These are phyloP conservation scores for Coriaria nepalensis DNA, from an alignment of 306 rosid genomes.

Conservation along the genomic window DNA sequence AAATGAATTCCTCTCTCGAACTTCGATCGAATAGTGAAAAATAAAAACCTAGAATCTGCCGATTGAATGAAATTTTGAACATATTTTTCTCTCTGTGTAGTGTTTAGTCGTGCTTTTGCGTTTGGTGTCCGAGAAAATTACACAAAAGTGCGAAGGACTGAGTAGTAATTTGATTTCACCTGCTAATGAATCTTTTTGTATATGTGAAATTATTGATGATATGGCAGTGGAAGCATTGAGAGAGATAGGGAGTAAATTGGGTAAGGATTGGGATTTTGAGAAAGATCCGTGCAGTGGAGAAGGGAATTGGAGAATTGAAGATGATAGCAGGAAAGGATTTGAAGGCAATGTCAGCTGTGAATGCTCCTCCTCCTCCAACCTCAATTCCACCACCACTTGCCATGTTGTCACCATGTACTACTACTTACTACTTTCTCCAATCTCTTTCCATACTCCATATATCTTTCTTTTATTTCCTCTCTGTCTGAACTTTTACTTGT, in stretches of 20 bases:
- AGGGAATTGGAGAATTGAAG: conserved; percentile 45
- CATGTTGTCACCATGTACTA: conserved; percentile 62
- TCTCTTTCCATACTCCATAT: neutral
- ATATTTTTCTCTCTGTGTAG: no score
- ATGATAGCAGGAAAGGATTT: conserved; percentile 29
- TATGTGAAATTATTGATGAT: neutral
- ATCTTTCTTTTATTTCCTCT: neutral
- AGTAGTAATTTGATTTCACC: no score
- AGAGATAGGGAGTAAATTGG: conserved; percentile 59
- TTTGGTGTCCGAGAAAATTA: no score
- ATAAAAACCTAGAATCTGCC: no score
- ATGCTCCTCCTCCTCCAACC: conserved; percentile 24
- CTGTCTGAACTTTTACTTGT: no score
- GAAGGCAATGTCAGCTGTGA: conserved; percentile 45
- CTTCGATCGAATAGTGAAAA: no score
- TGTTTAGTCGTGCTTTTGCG: no score
- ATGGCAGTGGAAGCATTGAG: conserved; percentile 52
- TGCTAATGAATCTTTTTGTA: neutral
- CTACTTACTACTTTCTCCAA: neutral
- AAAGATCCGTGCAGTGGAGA: conserved; percentile 62
- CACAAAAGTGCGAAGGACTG: no score
- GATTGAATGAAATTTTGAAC: no score
- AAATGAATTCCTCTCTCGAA: no score
- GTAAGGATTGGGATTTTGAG: conserved; percentile 83
- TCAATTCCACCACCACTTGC: conserved; percentile 56